phyloP scores from a whole-genome alignment of 306 rosid genomes.

The Bauhinia variegata region DNA sequence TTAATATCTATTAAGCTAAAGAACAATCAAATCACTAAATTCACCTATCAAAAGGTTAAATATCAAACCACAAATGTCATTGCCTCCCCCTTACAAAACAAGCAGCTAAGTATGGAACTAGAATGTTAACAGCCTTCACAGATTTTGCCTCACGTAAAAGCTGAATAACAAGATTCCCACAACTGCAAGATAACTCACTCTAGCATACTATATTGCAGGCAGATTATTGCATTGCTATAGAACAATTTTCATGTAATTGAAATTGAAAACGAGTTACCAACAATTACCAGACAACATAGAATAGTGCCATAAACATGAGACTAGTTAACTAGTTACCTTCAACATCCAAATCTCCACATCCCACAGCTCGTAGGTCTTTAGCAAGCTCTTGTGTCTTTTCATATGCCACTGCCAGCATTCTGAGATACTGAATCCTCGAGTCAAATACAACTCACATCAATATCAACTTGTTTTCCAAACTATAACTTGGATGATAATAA shows the following conservation, averaged over 20 bases:
- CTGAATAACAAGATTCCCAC: too few relatives aligned
- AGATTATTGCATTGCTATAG: not conserved
- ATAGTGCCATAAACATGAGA: conserved; percentile 15
- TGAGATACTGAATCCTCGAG: conserved; percentile 81
- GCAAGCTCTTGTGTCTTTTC: conserved; percentile 98
- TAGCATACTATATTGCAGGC: too few relatives aligned
- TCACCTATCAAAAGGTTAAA: too few relatives aligned
- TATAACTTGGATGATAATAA: conserved; percentile 24
- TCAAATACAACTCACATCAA: conserved; percentile 41
- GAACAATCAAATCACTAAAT: too few relatives aligned
- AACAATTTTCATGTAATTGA: conserved; percentile 6
- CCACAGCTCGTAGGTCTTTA: conserved; percentile 83
- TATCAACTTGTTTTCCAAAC: conserved; percentile 30
- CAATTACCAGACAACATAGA: conserved; percentile 11
- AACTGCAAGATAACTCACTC: too few relatives aligned
- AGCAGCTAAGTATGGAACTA: too few relatives aligned
- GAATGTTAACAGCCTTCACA: too few relatives aligned
- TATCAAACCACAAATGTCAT: too few relatives aligned
- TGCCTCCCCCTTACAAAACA: too few relatives aligned
- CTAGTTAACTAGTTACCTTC: conserved; percentile 69
- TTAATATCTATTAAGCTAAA: too few relatives aligned
- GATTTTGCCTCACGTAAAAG: too few relatives aligned
- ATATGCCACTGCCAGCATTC: conserved; percentile 98
- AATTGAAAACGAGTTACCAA: conserved; percentile 13
- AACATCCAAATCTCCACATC: conserved; percentile 98